Evolutionary conservation across 768 basidiomycete species (phyloP), one percentile per base, ranked within the genome.

Genomic region (Collybia mongolica): DNA sequence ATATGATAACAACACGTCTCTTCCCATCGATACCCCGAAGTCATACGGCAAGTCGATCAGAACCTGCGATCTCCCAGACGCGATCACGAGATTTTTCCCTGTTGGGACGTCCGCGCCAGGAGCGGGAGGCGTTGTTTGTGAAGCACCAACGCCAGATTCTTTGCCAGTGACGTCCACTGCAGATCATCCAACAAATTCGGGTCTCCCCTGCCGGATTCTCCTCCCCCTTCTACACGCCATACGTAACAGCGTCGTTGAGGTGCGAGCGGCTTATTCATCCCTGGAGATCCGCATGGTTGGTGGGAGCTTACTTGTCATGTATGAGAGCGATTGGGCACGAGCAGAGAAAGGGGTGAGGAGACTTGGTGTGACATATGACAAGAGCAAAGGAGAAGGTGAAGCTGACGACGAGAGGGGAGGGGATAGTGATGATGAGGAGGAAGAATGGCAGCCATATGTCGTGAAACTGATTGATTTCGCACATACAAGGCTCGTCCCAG

Each of bases 391-490:
- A n/a, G n/a, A n/a, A n/a, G n/a, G n/a, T n/a, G n/a, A n/a, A n/a
- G n/a, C n/a, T n/a, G n/a, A n/a, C n/a, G n/a, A n/a, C n/a, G n/a
- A n/a, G n/a, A n/a, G n/a, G n/a, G n/a, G n/a, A n/a, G n/a, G n/a
- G n/a, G n/a, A n/a, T n/a, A n/a, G n/a, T n/a, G n/a, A n/a, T n/a
- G n/a, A n/a, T n/a, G n/a, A n/a, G n/a, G n/a, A n/a, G n/a, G n/a
- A n/a, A n/a, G 72, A 72, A 44, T 70, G 73, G 3, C 48, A 79
- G 39, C 78, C 82, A 26, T 87, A 79, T 54, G 72, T 75, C 12
- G 75, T 97, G 52, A 86, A 86, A 56, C 70, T 97, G 55, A 98
- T 98, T 56, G 96, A 99, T 71, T 98, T 99, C 65, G 95, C 94
- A 6, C 96, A 98, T 65, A 88, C 93, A 2, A 71, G 78, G 19